phyloP scores from a whole-genome alignment of 2,329 filamentous ascomycete genomes.

The Colletotrichum sp. region DNA sequence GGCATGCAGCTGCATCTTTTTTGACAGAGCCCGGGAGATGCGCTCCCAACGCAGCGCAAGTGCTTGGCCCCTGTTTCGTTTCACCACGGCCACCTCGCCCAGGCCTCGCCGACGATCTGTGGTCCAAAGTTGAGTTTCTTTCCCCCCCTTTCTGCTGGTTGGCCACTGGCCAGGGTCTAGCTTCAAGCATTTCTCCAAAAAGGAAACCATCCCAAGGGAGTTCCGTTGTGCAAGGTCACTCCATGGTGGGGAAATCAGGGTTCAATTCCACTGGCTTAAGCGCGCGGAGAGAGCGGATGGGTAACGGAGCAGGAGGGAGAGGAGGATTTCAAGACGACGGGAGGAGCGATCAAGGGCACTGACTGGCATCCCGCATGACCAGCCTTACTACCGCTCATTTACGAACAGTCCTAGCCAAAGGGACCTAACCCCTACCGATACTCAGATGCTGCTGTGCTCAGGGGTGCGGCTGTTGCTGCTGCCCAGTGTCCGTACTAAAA shows the following conservation, averaged over 20 bases:
- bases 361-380: conserved; percentile 6
- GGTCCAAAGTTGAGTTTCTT: neutral
- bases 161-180: neutral
- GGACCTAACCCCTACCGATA: neutral
- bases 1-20: conserved; percentile 6
- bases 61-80: conserved; percentile 22
- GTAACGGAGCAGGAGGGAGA: neutral
- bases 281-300: neutral
- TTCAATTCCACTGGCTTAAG: conserved; percentile 3
- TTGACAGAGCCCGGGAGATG: conserved; percentile 2
- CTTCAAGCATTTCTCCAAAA: neutral
- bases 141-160: neutral
- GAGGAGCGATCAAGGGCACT: conserved; percentile 4
- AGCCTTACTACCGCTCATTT: neutral
- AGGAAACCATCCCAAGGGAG: neutral
- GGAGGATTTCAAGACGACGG: neutral
- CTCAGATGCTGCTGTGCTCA: conserved; percentile 17
- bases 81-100: conserved; percentile 16
- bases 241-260: neutral
- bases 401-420: neutral
- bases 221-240: neutral
- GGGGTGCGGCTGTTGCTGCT: conserved; percentile 4
- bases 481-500: neutral
- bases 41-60: neutral
- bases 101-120: conserved; percentile 16